Conservation (phyloP, 257 asterid genomes). For the Penstemon eatonii region DNA sequence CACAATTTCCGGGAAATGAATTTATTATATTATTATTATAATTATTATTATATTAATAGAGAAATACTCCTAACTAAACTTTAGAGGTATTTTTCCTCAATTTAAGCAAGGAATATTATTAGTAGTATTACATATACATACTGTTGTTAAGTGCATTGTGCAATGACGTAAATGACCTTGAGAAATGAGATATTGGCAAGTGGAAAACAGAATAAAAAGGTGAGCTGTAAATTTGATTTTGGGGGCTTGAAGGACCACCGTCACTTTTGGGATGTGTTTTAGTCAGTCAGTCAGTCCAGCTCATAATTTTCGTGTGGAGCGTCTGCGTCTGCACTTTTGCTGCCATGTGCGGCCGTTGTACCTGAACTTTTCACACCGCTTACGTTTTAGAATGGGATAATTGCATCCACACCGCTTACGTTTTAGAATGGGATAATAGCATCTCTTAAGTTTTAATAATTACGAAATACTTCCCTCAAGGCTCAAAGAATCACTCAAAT, state of each 20-base stretch:
- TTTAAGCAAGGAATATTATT: constrained; percentile 23
- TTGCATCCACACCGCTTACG: too few species aligned
- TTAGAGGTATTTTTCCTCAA: background rate
- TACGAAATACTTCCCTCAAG: too few species aligned
- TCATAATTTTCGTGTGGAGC: constrained; percentile 42
- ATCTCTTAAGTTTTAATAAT: too few species aligned
- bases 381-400: too few species aligned
- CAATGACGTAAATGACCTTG: constrained; percentile 34
- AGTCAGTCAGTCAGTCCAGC: constrained; percentile 48
- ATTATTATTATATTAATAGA: background rate
- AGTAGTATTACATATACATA: background rate
- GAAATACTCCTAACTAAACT: background rate
- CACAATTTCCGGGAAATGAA: constrained; percentile 13
- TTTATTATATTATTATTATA: background rate
- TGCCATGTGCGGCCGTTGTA: too few species aligned
- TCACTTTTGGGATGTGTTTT: constrained; percentile 27
- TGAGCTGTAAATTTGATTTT: constrained; percentile 40
- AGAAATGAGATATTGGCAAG: constrained; percentile 32
- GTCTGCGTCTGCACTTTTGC: too few species aligned
- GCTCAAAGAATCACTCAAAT: too few species aligned
- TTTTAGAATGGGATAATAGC: too few species aligned
- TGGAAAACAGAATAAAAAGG: constrained; percentile 39
- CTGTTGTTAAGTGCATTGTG: background rate
- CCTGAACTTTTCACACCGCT: too few species aligned
- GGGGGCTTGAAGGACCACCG: constrained; percentile 42